Percentiles rank a stretch among this genome's conserved stretches.
These are phyloP conservation scores for Aspergillus puulaauensis DNA, from an alignment of 2,329 filamentous ascomycete species.

Conservation along the genomic window DNA sequence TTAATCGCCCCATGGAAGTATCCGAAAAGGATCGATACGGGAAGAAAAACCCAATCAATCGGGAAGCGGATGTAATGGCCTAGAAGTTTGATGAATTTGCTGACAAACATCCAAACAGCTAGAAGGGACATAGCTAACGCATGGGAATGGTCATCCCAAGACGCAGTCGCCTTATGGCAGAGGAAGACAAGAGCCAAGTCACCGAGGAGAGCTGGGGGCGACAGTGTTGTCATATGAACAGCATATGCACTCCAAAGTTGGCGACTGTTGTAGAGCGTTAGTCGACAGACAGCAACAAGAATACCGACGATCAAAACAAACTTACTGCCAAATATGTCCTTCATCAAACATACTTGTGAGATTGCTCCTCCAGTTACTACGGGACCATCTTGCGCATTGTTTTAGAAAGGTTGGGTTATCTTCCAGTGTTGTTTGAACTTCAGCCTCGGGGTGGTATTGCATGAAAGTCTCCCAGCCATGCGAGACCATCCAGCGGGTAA, in stretches of 20 bases:
- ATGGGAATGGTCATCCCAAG: constrained; percentile 58
- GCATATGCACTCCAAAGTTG: constrained; percentile 94
- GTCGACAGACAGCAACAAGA: constrained; percentile 10
- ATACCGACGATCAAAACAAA: neutral
- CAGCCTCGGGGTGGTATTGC: constrained; percentile 87
- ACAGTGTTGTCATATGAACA: constrained; percentile 87
- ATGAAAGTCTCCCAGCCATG: constrained; percentile 93
- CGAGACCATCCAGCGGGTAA: constrained; percentile 91
- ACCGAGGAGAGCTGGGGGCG: constrained; percentile 77
- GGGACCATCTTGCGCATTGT: constrained; percentile 91
- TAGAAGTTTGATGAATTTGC: constrained; percentile 87
- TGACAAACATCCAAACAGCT: constrained; percentile 76
- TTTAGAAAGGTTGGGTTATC: constrained; percentile 85
- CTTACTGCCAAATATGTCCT: constrained; percentile 79
- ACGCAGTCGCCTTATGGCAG: constrained; percentile 66
- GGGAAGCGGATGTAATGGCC: constrained; percentile 85
- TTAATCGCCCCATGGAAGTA: constrained; percentile 94
- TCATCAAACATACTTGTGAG: constrained; percentile 85
- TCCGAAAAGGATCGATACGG: constrained; percentile 84
- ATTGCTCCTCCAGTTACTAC: constrained; percentile 98
- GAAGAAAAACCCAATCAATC: constrained; percentile 74
- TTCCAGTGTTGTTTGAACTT: constrained; percentile 90
- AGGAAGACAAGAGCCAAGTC: constrained; percentile 72
- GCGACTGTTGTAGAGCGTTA: constrained; percentile 57
- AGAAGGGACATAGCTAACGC: constrained; percentile 61